phyloP scores from a whole-genome alignment of 108 stramenopile genomes.

The Cyclotella choctawhatcheeana region DNA sequence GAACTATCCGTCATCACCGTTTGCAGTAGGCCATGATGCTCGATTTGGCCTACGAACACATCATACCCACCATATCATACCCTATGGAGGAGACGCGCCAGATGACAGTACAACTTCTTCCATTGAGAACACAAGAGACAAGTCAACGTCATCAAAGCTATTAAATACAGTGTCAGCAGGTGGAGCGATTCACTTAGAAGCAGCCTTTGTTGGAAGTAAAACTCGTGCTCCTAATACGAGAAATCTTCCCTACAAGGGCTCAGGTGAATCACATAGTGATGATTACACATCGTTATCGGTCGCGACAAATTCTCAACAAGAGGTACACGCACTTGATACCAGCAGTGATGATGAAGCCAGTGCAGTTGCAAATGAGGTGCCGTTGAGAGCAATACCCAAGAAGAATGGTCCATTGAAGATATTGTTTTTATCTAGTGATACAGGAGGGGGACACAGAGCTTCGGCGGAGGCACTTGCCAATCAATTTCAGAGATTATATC shows the following conservation, averaged over 20 bases:
- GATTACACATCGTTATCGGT: constrained; percentile 21
- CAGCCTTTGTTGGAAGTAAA: constrained; percentile 14
- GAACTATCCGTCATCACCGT: background rate
- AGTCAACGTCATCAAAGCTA: constrained; percentile 25
- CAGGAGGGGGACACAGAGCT: constrained; percentile 98
- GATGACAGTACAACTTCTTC: background rate
- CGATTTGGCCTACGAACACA: background rate
- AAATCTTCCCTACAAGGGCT: background rate
- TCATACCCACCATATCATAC: constrained; percentile 1
- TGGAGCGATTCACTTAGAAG: constrained; percentile 26
- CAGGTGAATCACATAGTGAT: background rate
- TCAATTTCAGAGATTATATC: constrained; percentile 85
- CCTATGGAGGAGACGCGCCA: constrained; percentile 16
- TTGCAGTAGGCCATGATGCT: background rate
- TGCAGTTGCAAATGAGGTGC: background rate
- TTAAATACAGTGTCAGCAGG: constrained; percentile 38
- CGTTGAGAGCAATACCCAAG: background rate
- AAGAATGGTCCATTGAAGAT: constrained; percentile 66
- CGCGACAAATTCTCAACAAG: constrained; percentile 25
- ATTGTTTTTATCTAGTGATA: constrained; percentile 94
- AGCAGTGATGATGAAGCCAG: constrained; percentile 8
- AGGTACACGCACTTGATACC: background rate
- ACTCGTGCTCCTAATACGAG: background rate
- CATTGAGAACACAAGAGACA: background rate
- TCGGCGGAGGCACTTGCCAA: constrained; percentile 92